These are phyloP conservation scores for Suhomyces canberraensis DNA, from an alignment of 805 yeast species.

Conservation along the genomic window DNA sequence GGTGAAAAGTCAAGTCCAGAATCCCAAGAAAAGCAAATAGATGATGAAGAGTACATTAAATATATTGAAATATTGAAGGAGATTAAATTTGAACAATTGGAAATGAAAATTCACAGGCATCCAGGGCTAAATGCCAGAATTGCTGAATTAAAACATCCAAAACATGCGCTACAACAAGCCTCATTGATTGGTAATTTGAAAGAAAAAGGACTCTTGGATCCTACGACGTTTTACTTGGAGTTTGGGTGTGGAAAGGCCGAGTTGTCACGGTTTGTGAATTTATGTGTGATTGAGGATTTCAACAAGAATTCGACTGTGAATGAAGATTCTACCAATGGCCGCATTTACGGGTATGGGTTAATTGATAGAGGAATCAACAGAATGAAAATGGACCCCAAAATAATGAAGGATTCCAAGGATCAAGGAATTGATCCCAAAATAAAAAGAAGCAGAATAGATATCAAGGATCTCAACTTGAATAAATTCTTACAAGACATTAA, in stretches of 20 bases:
- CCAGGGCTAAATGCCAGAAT: constrained; percentile 39
- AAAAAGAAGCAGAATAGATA: constrained; percentile 66
- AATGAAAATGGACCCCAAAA: constrained; percentile 73
- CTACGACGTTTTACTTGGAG: constrained; percentile 51
- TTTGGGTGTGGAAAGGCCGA: constrained; percentile 94
- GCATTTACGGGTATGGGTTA: constrained; percentile 47
- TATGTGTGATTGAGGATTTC: constrained; percentile 27
- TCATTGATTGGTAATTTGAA: constrained; percentile 70
- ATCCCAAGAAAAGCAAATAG: constrained; percentile 7
- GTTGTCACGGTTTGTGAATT: constrained; percentile 59
- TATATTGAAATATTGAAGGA: constrained; percentile 16
- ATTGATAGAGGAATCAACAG: constrained; percentile 77
- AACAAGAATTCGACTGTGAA: background rate
- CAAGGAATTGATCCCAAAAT: constrained; percentile 27
- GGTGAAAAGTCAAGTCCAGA: background rate
- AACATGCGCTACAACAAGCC: constrained; percentile 81
- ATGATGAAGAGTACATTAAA: constrained; percentile 15
- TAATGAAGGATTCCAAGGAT: constrained; percentile 47
- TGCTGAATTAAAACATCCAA: constrained; percentile 51
- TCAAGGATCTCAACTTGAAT: constrained; percentile 65
- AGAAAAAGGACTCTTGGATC: constrained; percentile 34
- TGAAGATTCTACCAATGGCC: background rate
- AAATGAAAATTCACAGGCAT: constrained; percentile 18
- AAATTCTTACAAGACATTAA: constrained; percentile 32
- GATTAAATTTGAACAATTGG: constrained; percentile 16